Evolutionary conservation across 1,139 yeast genomes (phyloP), one percentile per base, ranked within the genome.

Genomic region (Protomyces inundatus): DNA sequence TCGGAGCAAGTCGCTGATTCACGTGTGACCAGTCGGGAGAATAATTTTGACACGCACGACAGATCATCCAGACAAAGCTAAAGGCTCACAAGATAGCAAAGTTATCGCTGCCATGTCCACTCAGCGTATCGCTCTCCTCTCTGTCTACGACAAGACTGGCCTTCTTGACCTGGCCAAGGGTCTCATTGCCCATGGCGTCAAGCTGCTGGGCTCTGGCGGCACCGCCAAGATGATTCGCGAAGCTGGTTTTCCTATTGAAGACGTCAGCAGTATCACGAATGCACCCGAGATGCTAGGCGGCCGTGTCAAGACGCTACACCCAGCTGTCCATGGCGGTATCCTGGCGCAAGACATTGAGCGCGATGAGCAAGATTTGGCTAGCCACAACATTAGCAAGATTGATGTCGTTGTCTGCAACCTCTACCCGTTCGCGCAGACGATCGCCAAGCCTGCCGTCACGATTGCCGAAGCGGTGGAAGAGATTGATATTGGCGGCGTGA

Each of bases 221-320:
- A 93, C 98, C 66, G 95, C 98, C 66, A 85, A 83, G 73, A 81
- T 93, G 81, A 86, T 93, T 66, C 87, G 97, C 75, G 98, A 91
- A 76, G 96, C 97, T 64, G 98, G 98, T 10, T 93, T 93, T 84
- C 95, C 96, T 60, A 98, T 93, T 36, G 96, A 90, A 71, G 98
- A 93, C 74, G 97, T 93, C 64, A 86, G 95, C 61, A 77, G 95
- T 67, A 90, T 93, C 75, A 93, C 98, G 59, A 96, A 90, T 74
- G 98, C 98, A 45, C 98, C 98, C 64, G 98, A 93, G 78, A 93
- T 93, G 97, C 82, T 93, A 71, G 96, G 97, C 66, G 98, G 98
- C 68, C 84, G 98, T 79, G 98, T 93, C 72, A 93, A 93, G 81
- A 93, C 98, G 66, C 82, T 93, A 73, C 98, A 93, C 76, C 98